Evolutionary conservation across 148 eudicot species (phyloP).

Genomic region (Arctostaphylos glauca): DNA sequence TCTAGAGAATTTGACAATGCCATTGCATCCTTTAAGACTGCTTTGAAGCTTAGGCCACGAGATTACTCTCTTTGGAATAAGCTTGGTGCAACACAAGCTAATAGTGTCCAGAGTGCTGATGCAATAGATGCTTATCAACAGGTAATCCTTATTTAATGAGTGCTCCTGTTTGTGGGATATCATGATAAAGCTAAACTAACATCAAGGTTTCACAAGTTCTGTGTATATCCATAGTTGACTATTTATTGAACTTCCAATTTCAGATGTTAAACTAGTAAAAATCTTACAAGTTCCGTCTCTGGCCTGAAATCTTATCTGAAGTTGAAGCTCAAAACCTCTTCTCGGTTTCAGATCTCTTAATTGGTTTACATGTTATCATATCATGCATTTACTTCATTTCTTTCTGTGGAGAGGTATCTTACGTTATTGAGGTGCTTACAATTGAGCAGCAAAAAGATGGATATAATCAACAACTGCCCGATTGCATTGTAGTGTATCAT

Average conservation of each 20-base stretch:
- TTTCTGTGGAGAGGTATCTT: background rate
- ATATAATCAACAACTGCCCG: background rate
- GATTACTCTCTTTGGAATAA: slow-evolving; percentile 99
- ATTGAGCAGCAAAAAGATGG: background rate
- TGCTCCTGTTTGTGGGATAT: background rate
- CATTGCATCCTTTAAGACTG: slow-evolving; percentile 78
- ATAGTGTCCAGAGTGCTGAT: slow-evolving; percentile 93
- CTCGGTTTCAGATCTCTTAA: background rate
- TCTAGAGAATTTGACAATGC: slow-evolving; percentile 97
- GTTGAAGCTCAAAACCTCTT: background rate
- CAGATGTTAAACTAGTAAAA: background rate
- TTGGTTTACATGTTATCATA: background rate
- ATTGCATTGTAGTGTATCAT: background rate
- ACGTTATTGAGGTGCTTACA: too few species aligned
- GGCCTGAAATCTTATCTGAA: background rate
- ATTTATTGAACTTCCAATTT: background rate
- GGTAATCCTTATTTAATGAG: slow-evolving; percentile 35
- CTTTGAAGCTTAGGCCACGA: slow-evolving; percentile 78
- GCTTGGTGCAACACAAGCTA: slow-evolving; percentile 99
- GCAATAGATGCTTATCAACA: slow-evolving; percentile 93
- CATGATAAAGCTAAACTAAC: background rate
- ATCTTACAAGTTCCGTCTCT: background rate
- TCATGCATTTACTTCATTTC: background rate
- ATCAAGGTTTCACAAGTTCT: background rate
- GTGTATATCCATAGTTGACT: background rate